Evolutionary conservation across 1,139 yeast species (phyloP), one percentile per base, ranked within the genome.

Genomic region (Pichia sp.): DNA sequence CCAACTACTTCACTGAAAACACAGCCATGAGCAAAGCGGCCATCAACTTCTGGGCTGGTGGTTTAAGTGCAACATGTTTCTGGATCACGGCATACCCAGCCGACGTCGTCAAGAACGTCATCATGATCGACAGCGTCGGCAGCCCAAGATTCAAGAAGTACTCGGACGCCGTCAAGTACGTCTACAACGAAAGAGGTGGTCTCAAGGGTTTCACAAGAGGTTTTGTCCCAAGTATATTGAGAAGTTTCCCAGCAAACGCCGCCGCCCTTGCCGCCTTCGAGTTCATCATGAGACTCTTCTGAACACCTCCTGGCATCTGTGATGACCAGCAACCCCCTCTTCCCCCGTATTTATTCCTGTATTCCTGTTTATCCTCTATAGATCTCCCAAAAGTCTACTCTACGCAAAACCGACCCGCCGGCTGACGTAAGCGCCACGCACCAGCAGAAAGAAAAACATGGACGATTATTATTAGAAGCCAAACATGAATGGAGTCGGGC

Each of bases 221-320:
- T 0, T 88, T 87, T 63, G 77, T 77, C 8, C 96, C 96, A 4
- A 80, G 89, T 24, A 83, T 87, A 40, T 63, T 83, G 55, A 70
- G 87, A 59, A 79, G 85, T 10, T 88, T 88, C 75, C 96, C 96
- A 3, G 94, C 95, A 2, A 90, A 90, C 63, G 96, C 96, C 1
- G 94, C 96, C 9, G 97, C 97, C 0, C 72, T 90, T 56, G 95
- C 95, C 4, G 90, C 95, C 0, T 90, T 88, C 61, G 96, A 89
- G 67, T 83, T 87, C 11, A 89, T 82, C 15, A 79, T 89, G 83
- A 75, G 94, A 57, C 59, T 77, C 15, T 68, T 81, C 15, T 44
- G 19, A 34, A 12, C 14, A 10, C 12, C n/a, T n/a, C n/a, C n/a
- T 18, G 22, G 32, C 31, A 27, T 22, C 38, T 27, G 39, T 31